Evolutionary conservation across 1,284 basidiomycete species (phyloP), one percentile per base, ranked within the genome.

Genomic region (Wallemia hederae): DNA sequence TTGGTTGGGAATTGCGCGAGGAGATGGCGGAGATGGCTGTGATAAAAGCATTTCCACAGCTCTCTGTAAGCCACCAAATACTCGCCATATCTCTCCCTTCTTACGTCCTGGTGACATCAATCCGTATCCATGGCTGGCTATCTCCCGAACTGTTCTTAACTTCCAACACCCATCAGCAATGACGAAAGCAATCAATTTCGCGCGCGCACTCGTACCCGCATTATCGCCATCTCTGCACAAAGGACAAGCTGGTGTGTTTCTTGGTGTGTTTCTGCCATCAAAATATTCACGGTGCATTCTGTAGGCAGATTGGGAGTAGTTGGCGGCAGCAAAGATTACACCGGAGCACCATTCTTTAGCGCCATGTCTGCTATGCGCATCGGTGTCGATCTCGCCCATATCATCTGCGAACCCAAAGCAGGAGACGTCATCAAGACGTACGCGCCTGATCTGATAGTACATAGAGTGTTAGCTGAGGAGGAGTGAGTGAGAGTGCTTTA

Each of bases 271-370:
- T 60, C 9, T 59, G 27, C 25, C 17, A 22, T 60, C 1, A 58
- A 14, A 24, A 2, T 31, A 14, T n/a, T 34, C 14, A 34, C 11
- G 33, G 33, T 34, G 33, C 24, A 28, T 24, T 27, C 62, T 29
- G 31, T 26, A 75, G 85, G 86, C 49, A 78, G 92, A 24, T 83
- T 98, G 27, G 92, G 88, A 59, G 84, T 98, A 22, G 76, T 98
- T 1, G 92, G 92, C 60, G 92, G 92, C 24, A 86, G 85, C 27
- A 75, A 83, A 63, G 92, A 97, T 66, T 98, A 97, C 71, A 88
- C 90, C 0, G 94, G 92, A 19, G 92, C 92, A 25, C 92, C 92
- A 0, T 98, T 81, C 76, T 98, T 92, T 68, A 82, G 87, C 1
- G 80, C 85, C 26, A 86, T 92, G 66, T 82, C 88, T 3, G 83